These are phyloP conservation scores for Arthrobotrys musiformis DNA, from an alignment of 2,329 filamentous ascomycete species.

Conservation along the genomic window DNA sequence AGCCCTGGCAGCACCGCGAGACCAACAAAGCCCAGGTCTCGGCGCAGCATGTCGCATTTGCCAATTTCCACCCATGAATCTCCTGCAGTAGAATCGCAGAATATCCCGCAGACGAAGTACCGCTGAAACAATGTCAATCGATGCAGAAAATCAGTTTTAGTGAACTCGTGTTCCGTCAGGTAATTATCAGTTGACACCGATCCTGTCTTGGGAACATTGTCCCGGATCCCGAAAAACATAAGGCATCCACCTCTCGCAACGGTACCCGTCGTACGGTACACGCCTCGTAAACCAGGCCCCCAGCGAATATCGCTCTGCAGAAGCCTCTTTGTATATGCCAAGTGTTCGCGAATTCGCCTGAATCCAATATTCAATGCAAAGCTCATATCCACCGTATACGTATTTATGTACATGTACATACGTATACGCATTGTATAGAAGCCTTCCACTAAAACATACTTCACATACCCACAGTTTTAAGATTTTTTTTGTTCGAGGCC, in stretches of 20 bases:
- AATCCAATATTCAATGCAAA: too few relatives aligned
- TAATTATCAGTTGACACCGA: neutral
- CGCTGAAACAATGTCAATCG: neutral
- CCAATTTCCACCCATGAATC: neutral
- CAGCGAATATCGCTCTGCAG: neutral
- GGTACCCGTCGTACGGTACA: neutral
- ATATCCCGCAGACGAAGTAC: neutral
- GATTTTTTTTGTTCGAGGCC: neutral
- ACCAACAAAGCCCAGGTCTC: too few relatives aligned
- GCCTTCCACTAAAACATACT: too few relatives aligned
- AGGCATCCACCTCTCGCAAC: neutral
- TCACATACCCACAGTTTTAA: too few relatives aligned
- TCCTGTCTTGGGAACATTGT: neutral
- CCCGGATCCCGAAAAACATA: neutral
- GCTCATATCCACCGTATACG: too few relatives aligned
- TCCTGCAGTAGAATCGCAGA: neutral
- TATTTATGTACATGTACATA: too few relatives aligned
- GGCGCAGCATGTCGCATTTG: neutral
- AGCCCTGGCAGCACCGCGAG: too few relatives aligned
- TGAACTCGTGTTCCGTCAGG: neutral
- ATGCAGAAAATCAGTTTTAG: neutral
- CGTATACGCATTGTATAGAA: too few relatives aligned
- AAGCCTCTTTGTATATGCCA: too few relatives aligned
- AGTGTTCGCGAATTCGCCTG: neutral
- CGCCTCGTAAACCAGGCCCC: neutral